Evolutionary conservation across 306 rosid species (phyloP).

Genomic region (Abrus pulchellus): DNA sequence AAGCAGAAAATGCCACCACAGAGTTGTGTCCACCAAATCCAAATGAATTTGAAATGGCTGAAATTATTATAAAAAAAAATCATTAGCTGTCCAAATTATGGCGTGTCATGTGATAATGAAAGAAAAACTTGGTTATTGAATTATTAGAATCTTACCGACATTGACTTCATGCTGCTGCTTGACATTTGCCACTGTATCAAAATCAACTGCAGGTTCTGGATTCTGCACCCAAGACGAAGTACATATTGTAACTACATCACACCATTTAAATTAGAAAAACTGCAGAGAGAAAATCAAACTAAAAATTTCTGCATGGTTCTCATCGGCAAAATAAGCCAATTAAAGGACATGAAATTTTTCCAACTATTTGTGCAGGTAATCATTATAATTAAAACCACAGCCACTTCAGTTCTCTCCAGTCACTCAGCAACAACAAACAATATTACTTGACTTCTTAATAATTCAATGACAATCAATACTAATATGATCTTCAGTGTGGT

Average conservation of each 20-base stretch:
- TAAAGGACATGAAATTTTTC: constrained; percentile 12
- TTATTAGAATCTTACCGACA: constrained; percentile 76
- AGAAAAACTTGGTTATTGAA: constrained; percentile 28
- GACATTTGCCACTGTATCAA: constrained; percentile 85
- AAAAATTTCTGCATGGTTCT: constrained; percentile 6
- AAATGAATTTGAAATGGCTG: constrained; percentile 95
- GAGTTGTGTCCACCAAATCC: constrained; percentile 99
- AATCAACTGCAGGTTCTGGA: constrained; percentile 94
- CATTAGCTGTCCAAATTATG: constrained; percentile 24
- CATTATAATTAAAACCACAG: not conserved
- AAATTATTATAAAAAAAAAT: constrained; percentile 5
- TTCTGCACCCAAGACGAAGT: constrained; percentile 64
- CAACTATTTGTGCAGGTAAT: not conserved
- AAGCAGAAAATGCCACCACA: constrained; percentile 90
- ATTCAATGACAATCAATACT: not conserved
- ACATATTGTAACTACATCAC: constrained; percentile 1
- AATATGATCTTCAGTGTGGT: not conserved
- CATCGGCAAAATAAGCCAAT: not conserved
- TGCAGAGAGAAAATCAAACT: constrained; percentile 4
- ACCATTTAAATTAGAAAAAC: constrained; percentile 35
- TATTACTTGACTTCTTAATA: not conserved
- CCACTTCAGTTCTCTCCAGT: constrained; percentile 18
- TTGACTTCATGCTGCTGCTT: constrained; percentile 91
- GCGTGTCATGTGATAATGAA: constrained; percentile 17
- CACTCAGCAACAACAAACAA: constrained; percentile 20